Conservation (phyloP, 768 basidiomycete species). For the Suillus cothurnatus region DNA sequence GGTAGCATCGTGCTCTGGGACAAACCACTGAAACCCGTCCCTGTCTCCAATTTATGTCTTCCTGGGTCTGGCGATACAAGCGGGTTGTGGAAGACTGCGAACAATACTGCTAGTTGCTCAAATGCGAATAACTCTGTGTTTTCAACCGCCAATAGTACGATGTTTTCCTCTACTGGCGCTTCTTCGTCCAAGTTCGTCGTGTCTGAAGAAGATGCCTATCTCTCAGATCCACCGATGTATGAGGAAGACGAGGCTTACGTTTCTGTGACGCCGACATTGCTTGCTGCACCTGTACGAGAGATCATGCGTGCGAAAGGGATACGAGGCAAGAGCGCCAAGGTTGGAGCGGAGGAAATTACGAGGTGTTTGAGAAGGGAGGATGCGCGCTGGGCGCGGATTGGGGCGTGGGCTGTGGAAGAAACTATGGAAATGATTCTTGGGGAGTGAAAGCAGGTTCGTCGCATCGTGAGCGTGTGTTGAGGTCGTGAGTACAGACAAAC, state of each 20-base stretch:
- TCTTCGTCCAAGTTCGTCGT: constrained; percentile 34
- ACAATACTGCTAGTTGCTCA: constrained; percentile 30
- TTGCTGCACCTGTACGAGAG: constrained; percentile 49
- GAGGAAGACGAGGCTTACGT: constrained; percentile 75
- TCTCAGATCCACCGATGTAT: constrained; percentile 61
- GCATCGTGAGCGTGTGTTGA: neutral
- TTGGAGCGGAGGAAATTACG: constrained; percentile 42
- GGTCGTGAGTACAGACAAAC: neutral
- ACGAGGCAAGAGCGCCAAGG: constrained; percentile 11
- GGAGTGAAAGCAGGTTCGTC: neutral
- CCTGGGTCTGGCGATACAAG: constrained; percentile 25
- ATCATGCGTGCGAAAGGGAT: constrained; percentile 43
- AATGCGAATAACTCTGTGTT: constrained; percentile 21
- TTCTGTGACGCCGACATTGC: constrained; percentile 53
- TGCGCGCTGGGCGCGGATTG: constrained; percentile 65
- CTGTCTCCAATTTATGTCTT: constrained; percentile 7
- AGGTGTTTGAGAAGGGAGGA: constrained; percentile 50
- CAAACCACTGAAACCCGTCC: constrained; percentile 46
- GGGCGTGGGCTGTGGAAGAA: constrained; percentile 65
- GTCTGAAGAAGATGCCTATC: constrained; percentile 34
- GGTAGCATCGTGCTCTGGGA: constrained; percentile 79
- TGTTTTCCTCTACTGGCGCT: constrained; percentile 28
- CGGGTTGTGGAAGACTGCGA: constrained; percentile 51
- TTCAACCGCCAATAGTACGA: constrained; percentile 24
- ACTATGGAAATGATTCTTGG: constrained; percentile 43